A percentile compares a stretch with the other conserved stretches of the same genome.
These are phyloP conservation scores for Capniomyces stellatus DNA, from an alignment of 371 early-diverging fungal genomes.

Conservation along the genomic window DNA sequence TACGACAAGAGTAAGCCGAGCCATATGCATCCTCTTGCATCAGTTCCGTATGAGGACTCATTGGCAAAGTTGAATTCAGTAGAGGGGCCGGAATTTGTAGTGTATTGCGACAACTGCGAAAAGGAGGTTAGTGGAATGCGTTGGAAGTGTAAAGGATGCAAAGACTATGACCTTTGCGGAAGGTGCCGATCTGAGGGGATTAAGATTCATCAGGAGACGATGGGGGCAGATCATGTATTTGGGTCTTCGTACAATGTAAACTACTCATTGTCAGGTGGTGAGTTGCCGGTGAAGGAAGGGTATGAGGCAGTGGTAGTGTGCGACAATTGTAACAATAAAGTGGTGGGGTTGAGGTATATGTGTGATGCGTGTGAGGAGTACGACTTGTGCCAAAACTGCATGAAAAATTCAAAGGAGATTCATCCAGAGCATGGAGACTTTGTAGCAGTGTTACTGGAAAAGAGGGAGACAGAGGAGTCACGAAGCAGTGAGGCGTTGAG, in stretches of 20 bases:
- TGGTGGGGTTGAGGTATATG: constrained; percentile 73
- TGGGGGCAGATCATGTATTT: constrained; percentile 1
- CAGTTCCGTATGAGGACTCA: not conserved
- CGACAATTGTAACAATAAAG: constrained; percentile 60
- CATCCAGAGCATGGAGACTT: constrained; percentile 14
- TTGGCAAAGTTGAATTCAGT: not conserved
- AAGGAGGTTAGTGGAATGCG: constrained; percentile 51
- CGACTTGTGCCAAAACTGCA: constrained; percentile 85
- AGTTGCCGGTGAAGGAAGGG: not conserved
- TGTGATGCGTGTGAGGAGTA: constrained; percentile 85
- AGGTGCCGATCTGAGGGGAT: constrained; percentile 36
- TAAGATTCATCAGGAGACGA: constrained; percentile 6
- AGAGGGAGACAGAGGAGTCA: not conserved
- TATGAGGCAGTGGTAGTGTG: constrained; percentile 25
- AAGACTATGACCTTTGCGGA: constrained; percentile 80
- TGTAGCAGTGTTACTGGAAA: not conserved
- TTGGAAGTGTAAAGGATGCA: constrained; percentile 78
- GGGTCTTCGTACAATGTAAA: not conserved
- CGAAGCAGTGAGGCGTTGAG: not conserved
- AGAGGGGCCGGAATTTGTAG: too few relatives aligned
- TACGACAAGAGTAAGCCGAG: not conserved
- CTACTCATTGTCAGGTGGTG: not conserved
- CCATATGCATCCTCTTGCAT: not conserved
- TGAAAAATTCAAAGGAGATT: constrained; percentile 57
- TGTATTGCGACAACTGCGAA: constrained; percentile 17